Conservation (phyloP, 2,329 filamentous ascomycete genomes). For the Colletotrichum lini region DNA sequence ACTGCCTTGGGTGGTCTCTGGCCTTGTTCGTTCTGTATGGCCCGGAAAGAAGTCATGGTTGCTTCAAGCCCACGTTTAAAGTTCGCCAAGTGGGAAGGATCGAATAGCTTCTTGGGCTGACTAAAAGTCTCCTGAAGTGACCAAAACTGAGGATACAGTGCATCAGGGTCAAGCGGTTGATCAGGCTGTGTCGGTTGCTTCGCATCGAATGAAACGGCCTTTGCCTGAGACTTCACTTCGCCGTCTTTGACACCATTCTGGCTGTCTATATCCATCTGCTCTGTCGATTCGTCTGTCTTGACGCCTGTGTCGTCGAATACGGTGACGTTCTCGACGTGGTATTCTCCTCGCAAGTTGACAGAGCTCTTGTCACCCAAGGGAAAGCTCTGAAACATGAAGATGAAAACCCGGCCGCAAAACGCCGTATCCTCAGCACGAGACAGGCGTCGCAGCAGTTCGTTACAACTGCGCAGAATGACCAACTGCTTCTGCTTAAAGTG, state of each 20-base stretch:
- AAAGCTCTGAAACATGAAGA: slow-evolving; percentile 98
- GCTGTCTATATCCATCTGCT: slow-evolving; percentile 78
- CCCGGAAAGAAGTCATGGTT: slow-evolving; percentile 69
- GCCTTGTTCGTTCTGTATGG: slow-evolving; percentile 64
- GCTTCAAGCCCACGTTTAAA: slow-evolving; percentile 85
- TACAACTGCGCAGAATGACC: slow-evolving; percentile 93
- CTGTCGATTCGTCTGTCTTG: slow-evolving; percentile 51
- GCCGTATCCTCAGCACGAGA: slow-evolving; percentile 98
- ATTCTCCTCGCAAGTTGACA: slow-evolving; percentile 95
- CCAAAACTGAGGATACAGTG: slow-evolving; percentile 94
- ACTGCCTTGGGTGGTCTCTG: slow-evolving; percentile 64
- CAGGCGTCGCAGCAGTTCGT: slow-evolving; percentile 91
- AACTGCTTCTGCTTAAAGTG: slow-evolving; percentile 88
- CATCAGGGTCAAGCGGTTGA: slow-evolving; percentile 75
- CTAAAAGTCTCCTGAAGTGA: slow-evolving; percentile 92
- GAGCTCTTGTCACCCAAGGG: slow-evolving; percentile 97
- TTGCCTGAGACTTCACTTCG: slow-evolving; percentile 53
- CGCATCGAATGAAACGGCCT: slow-evolving; percentile 60
- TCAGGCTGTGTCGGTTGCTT: slow-evolving; percentile 60
- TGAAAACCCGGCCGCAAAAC: slow-evolving; percentile 97
- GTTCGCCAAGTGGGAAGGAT: slow-evolving; percentile 77
- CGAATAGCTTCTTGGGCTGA: slow-evolving; percentile 87
- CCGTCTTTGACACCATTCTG: slow-evolving; percentile 55
- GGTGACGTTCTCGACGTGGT: slow-evolving; percentile 95
- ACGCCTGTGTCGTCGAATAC: slow-evolving; percentile 76